Evolutionary conservation across 768 basidiomycete species (phyloP).

Genomic region (Pleurotus tuber-regium): DNA sequence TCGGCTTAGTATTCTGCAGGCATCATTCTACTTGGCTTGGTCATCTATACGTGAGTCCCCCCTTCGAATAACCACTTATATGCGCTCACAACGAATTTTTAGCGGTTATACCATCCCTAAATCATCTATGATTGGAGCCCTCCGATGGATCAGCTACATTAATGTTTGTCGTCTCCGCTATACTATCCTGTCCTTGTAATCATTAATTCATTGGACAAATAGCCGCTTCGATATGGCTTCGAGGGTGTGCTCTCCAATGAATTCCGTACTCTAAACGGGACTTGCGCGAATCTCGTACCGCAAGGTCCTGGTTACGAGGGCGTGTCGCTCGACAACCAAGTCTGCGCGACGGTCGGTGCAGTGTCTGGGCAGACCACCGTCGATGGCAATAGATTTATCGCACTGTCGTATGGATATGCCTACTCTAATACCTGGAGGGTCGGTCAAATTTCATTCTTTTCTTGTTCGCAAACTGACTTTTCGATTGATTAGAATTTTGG

Average conservation of each 20-base stretch:
- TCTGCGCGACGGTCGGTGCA: conserved; percentile 72
- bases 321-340: conserved; percentile 60
- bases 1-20: conserved; percentile 13
- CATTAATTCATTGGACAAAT: conserved; percentile 15
- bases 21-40: conserved; percentile 47
- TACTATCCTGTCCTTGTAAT: neutral
- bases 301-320: conserved; percentile 60
- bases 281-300: conserved; percentile 58
- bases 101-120: conserved; percentile 59
- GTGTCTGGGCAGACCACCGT: conserved; percentile 59
- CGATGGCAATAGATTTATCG: conserved; percentile 51
- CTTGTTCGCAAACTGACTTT: conserved; percentile 37
- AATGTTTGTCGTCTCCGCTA: conserved; percentile 37
- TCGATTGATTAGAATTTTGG: conserved; percentile 66
- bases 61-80: conserved; percentile 13
- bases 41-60: conserved; percentile 49
- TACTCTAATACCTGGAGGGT: conserved; percentile 43
- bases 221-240: conserved; percentile 73
- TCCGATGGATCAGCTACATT: conserved; percentile 66
- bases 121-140: conserved; percentile 63
- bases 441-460: conserved; percentile 15
- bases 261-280: conserved; percentile 67
- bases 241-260: conserved; percentile 79
- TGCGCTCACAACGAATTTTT: neutral
- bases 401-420: conserved; percentile 47